phyloP scores from a whole-genome alignment of 257 asterid species.

The Mentha longifolia region DNA sequence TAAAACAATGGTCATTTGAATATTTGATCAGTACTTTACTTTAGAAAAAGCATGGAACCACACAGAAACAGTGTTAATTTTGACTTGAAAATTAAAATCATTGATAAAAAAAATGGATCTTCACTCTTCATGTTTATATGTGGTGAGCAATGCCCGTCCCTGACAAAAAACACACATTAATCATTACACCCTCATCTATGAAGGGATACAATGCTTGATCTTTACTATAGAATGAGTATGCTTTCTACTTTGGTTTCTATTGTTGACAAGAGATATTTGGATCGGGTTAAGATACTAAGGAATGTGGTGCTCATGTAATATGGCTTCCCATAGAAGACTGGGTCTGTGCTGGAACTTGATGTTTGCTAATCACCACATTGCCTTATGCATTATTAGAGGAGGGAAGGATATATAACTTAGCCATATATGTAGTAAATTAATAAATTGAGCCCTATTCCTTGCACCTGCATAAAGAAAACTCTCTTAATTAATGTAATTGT shows the following conservation, averaged over 20 bases:
- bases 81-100: background rate
- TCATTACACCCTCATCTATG: background rate
- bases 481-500: background rate
- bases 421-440: constrained; percentile 1
- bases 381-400: background rate
- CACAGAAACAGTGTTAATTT: background rate
- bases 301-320: background rate
- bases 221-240: background rate
- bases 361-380: too few species aligned
- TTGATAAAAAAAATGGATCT: constrained; percentile 1
- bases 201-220: constrained; percentile 2
- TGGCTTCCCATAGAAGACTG: background rate
- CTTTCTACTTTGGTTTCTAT: background rate
- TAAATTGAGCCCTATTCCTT: background rate
- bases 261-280: too few species aligned
- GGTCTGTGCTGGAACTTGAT: background rate
- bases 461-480: background rate
- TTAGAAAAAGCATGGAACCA: background rate
- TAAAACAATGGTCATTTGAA: constrained; percentile 2
- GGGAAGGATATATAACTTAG: background rate
- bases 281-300: too few species aligned
- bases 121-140: background rate
- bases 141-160: background rate
- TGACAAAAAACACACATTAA: background rate
- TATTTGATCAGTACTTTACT: background rate